Evolutionary conservation across 129 eudicot genomes (phyloP), one percentile per base, ranked within the genome.

Genomic region (Flaveria bidentis): DNA sequence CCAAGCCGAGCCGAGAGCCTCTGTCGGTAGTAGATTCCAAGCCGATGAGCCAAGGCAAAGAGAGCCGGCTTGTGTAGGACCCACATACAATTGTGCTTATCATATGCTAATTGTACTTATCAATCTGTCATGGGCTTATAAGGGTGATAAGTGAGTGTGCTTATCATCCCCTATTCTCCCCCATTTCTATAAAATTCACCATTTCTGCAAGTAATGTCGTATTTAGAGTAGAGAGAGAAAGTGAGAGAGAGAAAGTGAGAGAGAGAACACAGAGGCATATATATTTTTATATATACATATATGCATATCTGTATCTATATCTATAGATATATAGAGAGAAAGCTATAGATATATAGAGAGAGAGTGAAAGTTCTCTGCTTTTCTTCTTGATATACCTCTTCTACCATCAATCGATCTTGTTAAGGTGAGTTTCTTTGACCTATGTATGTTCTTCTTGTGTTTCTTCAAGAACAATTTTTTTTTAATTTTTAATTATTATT

Each of bases 201-300:
- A 88, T 84, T 84, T 80, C 86, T 74, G 91, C 86, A 81, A 80
- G 81, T 76, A 73, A 78, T 85, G 84, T 85, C 62, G 69, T 71
- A 65, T 77, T 84, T 76, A 84, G 82, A 68, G 63, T 87, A 76
- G 84, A 86, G 87, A 85, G 92, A 85, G 88, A 82, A 78, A 79
- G 83, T 71, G 64, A 78, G 71, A 63, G 68, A 62, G 79, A 42
- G 65, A 71, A 77, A 79, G 83, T 71, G 64, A 78, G 71, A 63
- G 68, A 62, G 79, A 42, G 65, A 71, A 77, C 44, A 25, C 17
- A 17, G 67, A 13, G 67, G 76, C 39, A 67, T 20, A 73, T 46
- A 69, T 28, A n/a, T 20, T 20, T 20, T 20, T 25, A 67, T 15
- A 73, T 39, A 69, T 28, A 20, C 25, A 41, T 62, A 62, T n/a